phyloP scores from a whole-genome alignment of 768 basidiomycete genomes.

The Xerocomellus amylosporus region DNA sequence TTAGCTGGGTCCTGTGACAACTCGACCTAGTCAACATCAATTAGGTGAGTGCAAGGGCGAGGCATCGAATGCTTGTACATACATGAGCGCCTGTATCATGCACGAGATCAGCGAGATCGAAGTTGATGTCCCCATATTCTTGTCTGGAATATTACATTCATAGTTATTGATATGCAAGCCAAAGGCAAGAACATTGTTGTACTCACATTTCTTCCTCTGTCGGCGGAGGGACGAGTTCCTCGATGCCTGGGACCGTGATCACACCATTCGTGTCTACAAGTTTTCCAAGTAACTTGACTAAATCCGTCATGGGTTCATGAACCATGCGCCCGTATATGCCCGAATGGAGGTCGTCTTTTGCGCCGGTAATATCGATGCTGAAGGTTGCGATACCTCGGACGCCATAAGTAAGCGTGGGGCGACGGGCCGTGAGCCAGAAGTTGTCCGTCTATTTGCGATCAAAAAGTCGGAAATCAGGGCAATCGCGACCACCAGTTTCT shows the following conservation, averaged over 20 bases:
- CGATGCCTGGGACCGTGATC: slow-evolving; percentile 64
- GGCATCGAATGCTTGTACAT: too few species aligned
- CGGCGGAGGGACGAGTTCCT: slow-evolving; percentile 71
- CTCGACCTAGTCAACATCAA: too few species aligned
- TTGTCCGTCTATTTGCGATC: slow-evolving; percentile 63
- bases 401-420: slow-evolving; percentile 35
- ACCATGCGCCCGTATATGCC: slow-evolving; percentile 77
- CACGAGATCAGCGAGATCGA: slow-evolving; percentile 1
- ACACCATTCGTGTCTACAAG: slow-evolving; percentile 57
- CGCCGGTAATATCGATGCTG: slow-evolving; percentile 60
- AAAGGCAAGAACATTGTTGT: too few species aligned
- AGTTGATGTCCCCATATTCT: not conserved
- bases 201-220: slow-evolving; percentile 44
- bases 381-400: too few species aligned
- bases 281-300: slow-evolving; percentile 70
- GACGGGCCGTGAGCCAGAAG: slow-evolving; percentile 83
- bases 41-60: too few species aligned
- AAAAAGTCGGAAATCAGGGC: too few species aligned
- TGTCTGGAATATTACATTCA: not conserved
- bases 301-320: slow-evolving; percentile 88
- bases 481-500: too few species aligned
- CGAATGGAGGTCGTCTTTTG: slow-evolving; percentile 82
- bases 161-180: not conserved
- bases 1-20: too few species aligned
- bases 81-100: too few species aligned